phyloP scores from a whole-genome alignment of 352 stramenopile genomes.

The Pythium myriotylum region DNA sequence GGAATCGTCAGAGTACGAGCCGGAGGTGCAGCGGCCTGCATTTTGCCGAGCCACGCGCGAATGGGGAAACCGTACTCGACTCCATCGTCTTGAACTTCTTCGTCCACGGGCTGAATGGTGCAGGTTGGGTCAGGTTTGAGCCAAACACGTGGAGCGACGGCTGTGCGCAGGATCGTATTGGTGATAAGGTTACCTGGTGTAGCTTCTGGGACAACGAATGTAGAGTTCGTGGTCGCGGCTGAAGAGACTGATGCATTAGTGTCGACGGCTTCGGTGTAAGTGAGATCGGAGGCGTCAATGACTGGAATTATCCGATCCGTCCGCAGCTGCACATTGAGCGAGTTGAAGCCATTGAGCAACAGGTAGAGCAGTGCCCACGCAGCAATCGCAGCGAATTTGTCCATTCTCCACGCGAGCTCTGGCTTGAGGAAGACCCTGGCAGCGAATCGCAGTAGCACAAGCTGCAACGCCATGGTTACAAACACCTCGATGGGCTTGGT shows the following conservation, averaged over 20 bases:
- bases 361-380: neutral
- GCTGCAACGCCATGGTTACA: neutral
- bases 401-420: neutral
- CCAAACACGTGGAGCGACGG: too few relatives aligned
- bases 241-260: neutral
- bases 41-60: too few relatives aligned
- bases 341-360: constrained; percentile 14
- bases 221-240: too few relatives aligned
- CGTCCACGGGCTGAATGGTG: too few relatives aligned
- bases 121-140: too few relatives aligned
- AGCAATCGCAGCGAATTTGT: neutral
- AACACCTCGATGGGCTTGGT: constrained; percentile 5
- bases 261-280: neutral
- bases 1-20: too few relatives aligned
- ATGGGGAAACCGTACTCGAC: too few relatives aligned
- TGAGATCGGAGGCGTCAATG: neutral
- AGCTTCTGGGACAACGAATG: too few relatives aligned
- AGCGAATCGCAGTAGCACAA: constrained; percentile 1
- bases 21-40: too few relatives aligned
- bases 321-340: constrained; percentile 13
- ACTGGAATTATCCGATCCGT: neutral
- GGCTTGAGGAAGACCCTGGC: neutral
- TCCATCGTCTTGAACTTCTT: too few relatives aligned
- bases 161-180: too few relatives aligned
- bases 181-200: too few relatives aligned